Percentiles rank a stretch among this genome's conserved stretches.
phyloP scores from a whole-genome alignment of 2,329 filamentous ascomycete species.

The Fusarium sororula region DNA sequence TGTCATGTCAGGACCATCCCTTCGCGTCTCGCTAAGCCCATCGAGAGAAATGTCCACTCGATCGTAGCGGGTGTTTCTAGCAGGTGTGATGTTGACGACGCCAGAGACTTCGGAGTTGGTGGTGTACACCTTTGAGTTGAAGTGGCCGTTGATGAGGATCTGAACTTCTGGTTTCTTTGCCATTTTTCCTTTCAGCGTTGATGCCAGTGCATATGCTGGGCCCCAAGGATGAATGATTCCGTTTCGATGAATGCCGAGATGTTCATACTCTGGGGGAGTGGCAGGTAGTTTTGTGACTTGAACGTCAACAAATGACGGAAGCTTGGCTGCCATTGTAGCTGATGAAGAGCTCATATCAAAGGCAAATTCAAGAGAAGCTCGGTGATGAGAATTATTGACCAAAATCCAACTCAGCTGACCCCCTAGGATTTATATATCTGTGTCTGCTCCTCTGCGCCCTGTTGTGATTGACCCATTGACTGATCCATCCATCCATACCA shows the following conservation, averaged over 20 bases:
- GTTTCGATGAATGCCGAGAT: constrained; percentile 20
- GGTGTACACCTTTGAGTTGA: constrained; percentile 38
- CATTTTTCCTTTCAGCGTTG: constrained; percentile 9
- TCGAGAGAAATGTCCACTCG: constrained; percentile 29
- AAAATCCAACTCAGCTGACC: background rate
- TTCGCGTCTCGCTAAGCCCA: constrained; percentile 29
- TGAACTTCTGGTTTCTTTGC: constrained; percentile 15
- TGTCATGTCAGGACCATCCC: constrained; percentile 32
- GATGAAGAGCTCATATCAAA: too few relatives aligned
- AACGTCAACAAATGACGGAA: constrained; percentile 15
- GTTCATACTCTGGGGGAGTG: constrained; percentile 27
- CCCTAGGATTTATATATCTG: background rate
- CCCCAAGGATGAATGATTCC: constrained; percentile 22
- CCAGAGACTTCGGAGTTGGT: constrained; percentile 38
- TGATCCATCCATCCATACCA: constrained; percentile 25
- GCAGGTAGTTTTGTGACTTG: constrained; percentile 20
- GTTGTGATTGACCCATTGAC: constrained; percentile 29
- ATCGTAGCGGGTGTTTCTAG: constrained; percentile 23
- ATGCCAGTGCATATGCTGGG: constrained; percentile 6
- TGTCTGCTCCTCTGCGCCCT: constrained; percentile 12
- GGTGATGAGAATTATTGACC: background rate
- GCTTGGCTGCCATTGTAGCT: constrained; percentile 15
- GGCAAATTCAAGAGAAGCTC: background rate
- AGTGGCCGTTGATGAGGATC: constrained; percentile 33
- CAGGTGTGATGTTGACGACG: constrained; percentile 24